Percentiles rank a stretch among this genome's conserved stretches.
phyloP scores from a whole-genome alignment of 805 yeast species.

The Tetrapisispora iriomotensis region DNA sequence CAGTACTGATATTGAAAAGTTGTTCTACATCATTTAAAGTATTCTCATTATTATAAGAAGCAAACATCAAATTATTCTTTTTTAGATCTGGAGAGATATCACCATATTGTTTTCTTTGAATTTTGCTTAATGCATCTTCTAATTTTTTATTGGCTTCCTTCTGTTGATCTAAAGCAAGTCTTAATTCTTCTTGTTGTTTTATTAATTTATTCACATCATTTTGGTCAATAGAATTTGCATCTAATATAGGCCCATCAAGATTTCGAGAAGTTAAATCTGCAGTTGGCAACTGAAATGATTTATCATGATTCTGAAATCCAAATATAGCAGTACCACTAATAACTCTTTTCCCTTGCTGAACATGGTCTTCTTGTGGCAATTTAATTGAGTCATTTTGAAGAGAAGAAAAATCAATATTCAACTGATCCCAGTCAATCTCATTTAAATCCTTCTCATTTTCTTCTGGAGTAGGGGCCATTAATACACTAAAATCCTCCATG shows the following conservation, averaged over 20 bases:
- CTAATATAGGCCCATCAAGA: not conserved
- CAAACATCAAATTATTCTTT: conserved; percentile 1
- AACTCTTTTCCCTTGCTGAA: conserved; percentile 43
- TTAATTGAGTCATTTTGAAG: not conserved
- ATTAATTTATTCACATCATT: conserved; percentile 3
- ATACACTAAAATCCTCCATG: not conserved
- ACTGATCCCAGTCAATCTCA: conserved; percentile 17
- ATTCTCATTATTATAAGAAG: not conserved
- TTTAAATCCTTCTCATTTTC: not conserved
- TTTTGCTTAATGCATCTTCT: conserved; percentile 21
- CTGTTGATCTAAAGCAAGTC: conserved; percentile 25
- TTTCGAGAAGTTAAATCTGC: not conserved
- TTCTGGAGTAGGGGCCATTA: not conserved
- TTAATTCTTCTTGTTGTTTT: conserved; percentile 25
- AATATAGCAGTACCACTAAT: conserved; percentile 79
- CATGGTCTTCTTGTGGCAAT: not conserved
- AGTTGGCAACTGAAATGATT: conserved; percentile 32
- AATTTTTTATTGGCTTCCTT: conserved; percentile 23
- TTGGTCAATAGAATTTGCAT: not conserved
- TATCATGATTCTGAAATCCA: conserved; percentile 58
- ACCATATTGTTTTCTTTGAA: conserved; percentile 20
- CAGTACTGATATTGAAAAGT: not conserved
- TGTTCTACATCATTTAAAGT: not conserved
- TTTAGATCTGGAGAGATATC: conserved; percentile 10
- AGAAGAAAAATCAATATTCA: conserved; percentile 7